These are phyloP conservation scores for Dianthus caryophyllus DNA, from an alignment of 148 eudicot genomes.

Conservation along the genomic window DNA sequence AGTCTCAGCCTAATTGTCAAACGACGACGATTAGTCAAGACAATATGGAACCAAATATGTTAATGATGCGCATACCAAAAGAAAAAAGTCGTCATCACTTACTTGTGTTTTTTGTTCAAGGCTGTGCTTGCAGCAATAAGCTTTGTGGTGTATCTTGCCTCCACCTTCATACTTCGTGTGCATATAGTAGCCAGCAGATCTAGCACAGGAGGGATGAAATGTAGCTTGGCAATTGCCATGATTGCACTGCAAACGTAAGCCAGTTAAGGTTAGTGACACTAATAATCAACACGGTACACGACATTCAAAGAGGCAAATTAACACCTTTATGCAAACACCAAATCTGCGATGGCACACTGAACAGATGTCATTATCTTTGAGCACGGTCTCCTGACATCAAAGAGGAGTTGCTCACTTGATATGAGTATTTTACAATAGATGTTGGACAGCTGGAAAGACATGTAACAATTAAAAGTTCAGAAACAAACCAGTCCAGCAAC, in stretches of 20 bases:
- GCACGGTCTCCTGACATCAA: constrained; percentile 52
- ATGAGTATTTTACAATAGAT: not conserved
- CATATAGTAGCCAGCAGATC: constrained; percentile 81
- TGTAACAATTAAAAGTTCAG: not conserved
- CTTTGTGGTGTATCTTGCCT: constrained; percentile 80
- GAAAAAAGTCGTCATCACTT: constrained; percentile 5
- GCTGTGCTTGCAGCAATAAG: constrained; percentile 91
- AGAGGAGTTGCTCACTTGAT: constrained; percentile 5
- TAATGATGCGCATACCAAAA: not conserved
- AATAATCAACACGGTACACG: not conserved
- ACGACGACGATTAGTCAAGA: constrained; percentile 1
- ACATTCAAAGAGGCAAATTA: not conserved
- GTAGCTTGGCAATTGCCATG: constrained; percentile 78
- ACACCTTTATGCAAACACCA: constrained; percentile 93
- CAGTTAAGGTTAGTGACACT: constrained; percentile 10
- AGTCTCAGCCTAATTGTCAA: constrained; percentile 51
- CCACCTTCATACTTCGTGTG: constrained; percentile 45
- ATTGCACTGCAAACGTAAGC: constrained; percentile 60
- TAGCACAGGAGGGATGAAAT: constrained; percentile 91
- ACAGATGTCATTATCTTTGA: constrained; percentile 59
- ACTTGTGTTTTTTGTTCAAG: constrained; percentile 87
- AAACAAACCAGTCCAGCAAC: constrained; percentile 72
- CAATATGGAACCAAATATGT: constrained; percentile 3
- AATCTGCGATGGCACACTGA: constrained; percentile 57
- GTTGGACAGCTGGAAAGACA: not conserved